These are phyloP conservation scores for Leccinum pachyderme DNA, from an alignment of 1,284 basidiomycete species.

Conservation along the genomic window DNA sequence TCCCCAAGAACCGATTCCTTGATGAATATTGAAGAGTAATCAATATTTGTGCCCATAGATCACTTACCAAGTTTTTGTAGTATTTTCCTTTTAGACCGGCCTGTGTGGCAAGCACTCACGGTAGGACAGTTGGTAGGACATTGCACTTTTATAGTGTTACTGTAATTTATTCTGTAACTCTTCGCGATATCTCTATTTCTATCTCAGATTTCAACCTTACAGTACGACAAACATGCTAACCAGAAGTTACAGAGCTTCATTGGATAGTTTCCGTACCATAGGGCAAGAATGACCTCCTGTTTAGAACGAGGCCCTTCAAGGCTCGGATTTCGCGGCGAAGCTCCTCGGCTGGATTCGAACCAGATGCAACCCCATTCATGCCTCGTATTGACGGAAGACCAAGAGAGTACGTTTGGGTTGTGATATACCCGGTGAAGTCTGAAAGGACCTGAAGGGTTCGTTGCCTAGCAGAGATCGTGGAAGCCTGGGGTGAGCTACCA, in stretches of 20 bases:
- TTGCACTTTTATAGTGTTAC: not conserved
- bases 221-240: not conserved
- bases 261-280: not conserved
- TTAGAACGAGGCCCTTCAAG: conserved; percentile 54
- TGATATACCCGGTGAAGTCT: conserved; percentile 54
- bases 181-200: not conserved
- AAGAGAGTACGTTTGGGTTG: conserved; percentile 45
- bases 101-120: not conserved
- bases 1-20: conserved; percentile 35
- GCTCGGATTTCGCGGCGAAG: conserved; percentile 51
- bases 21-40: conserved; percentile 14
- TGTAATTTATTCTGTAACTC: too few relatives aligned
- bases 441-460: conserved; percentile 47
- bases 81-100: not conserved
- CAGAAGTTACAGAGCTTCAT: conserved; percentile 3
- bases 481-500: conserved; percentile 22
- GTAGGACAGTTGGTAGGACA: not conserved
- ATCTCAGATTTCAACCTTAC: not conserved
- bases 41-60: not conserved
- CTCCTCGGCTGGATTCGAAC: conserved; percentile 34
- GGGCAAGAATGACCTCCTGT: conserved; percentile 38
- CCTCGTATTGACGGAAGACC: conserved; percentile 18
- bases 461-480: conserved; percentile 36
- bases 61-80: not conserved
- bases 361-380: conserved; percentile 1